Conservation (phyloP, 2,329 filamentous ascomycete species). For the Penicillium sp. region DNA sequence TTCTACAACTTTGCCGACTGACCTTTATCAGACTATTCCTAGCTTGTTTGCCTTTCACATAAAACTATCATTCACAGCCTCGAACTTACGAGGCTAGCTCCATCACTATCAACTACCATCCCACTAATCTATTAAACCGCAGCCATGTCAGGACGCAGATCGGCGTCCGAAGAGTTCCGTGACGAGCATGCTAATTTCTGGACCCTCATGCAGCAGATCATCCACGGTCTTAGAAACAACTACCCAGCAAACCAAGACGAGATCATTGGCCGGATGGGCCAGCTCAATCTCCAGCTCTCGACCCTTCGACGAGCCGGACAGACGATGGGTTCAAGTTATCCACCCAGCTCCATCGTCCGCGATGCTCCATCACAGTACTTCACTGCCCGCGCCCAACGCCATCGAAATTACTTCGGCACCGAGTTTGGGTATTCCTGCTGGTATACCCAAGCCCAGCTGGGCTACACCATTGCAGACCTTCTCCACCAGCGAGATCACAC, state of each 20-base stretch:
- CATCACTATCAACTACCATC: background rate
- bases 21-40: background rate
- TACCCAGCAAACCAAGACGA: background rate
- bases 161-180: background rate
- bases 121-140: background rate
- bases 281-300: background rate
- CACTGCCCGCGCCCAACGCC: background rate
- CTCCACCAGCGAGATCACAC: background rate
- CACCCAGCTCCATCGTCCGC: background rate
- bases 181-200: background rate
- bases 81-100: background rate
- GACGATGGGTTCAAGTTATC: background rate
- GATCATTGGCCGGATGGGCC: background rate
- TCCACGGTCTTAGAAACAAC: background rate
- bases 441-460: conserved; percentile 2
- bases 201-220: background rate
- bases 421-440: conserved; percentile 3
- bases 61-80: background rate
- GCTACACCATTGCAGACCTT: background rate
- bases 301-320: background rate
- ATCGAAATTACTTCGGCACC: conserved; percentile 2
- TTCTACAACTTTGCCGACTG: no score
- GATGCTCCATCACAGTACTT: background rate
- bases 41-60: background rate
- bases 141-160: background rate